These are phyloP conservation scores for Novymonas esmeraldas DNA, from an alignment of 208 protist species.

Conservation along the genomic window DNA sequence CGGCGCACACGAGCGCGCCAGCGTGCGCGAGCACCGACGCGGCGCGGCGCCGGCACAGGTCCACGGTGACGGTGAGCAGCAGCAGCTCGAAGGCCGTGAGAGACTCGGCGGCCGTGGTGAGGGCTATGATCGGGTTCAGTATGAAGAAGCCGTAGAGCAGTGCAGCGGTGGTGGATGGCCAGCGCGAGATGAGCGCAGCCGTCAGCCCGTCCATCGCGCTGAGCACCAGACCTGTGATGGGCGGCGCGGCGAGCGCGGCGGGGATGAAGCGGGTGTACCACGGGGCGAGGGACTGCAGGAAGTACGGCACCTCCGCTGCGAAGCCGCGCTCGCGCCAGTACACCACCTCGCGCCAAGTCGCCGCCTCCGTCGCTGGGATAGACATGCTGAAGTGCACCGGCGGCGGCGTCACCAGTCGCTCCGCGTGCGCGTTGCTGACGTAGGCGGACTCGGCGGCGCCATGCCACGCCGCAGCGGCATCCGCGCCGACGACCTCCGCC, in stretches of 20 bases:
- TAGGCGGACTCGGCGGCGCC: conserved; percentile 14
- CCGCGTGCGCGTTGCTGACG: conserved; percentile 6
- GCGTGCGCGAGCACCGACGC: conserved; percentile 2
- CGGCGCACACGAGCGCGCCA: conserved; percentile 32
- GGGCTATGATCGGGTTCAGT: conserved; percentile 60
- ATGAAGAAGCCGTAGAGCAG: conserved; percentile 71
- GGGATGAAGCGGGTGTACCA: conserved; percentile 77
- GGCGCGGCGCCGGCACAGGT: conserved; percentile 33
- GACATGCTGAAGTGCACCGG: conserved; percentile 38
- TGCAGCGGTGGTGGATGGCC: conserved; percentile 37
- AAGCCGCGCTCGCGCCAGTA: conserved; percentile 57
- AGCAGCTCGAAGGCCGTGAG: conserved; percentile 63
- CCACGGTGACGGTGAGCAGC: conserved; percentile 44
- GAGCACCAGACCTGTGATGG: conserved; percentile 42
- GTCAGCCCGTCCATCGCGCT: conserved; percentile 68
- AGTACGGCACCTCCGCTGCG: conserved; percentile 28
- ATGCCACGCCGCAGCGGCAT: background rate
- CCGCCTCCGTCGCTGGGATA: conserved; percentile 35
- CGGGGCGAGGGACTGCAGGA: conserved; percentile 46
- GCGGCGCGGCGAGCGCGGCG: conserved; percentile 26
- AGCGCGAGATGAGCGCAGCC: conserved; percentile 51
- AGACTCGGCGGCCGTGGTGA: conserved; percentile 53
- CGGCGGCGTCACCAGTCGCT: conserved; percentile 25
- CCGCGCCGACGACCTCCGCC: conserved; percentile 7
- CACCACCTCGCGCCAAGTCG: conserved; percentile 68